Evolutionary conservation across 768 basidiomycete species (phyloP), one percentile per base, ranked within the genome.

Genomic region (Tylopilus felleus): DNA sequence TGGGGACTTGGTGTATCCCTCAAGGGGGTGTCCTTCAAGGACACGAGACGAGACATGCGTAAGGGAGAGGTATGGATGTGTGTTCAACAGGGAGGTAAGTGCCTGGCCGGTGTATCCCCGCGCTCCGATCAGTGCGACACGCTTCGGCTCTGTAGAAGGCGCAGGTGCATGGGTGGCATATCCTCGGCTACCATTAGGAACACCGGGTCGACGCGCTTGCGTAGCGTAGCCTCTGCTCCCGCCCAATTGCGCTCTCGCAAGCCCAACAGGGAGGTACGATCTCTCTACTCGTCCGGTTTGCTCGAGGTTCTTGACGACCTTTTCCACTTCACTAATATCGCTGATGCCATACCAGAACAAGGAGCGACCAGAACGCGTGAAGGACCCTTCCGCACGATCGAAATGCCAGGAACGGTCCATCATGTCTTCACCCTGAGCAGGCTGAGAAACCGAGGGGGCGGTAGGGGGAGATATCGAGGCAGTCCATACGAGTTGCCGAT

Each of bases 331-430:
- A 50, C 82, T 81, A 25, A 96, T 84, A 63, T 95, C 91, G 58
- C 88, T 86, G 25, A 98, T 79, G 41, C 97, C 97, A 67, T 96
- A 98, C 96, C 97, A 99, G 81, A 97, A 98, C 66, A 99, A 73
- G 65, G 86, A 94, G 73, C 85, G 85, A 19, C 96, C 95, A 17
- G 91, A 91, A 36, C 97, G 80, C 17, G 94, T 96, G 77, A 99
- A 99, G 72, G 90, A 93, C 1, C 97, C 97, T 61, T 98, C 95
- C 0, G 97, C 93, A 51, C 94, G 85, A 76, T 99, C 96, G 64
- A 98, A 99, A 75, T 99, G 96, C 97, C 97, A 99, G 4, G 88
- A 82, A 38, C 95, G 85, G 73, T 97, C 95, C 46, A 66, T 59
- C 52, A 65, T 67, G 74, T 98, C 96, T 69, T 98, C 96, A 60